Evolutionary conservation across 1,284 basidiomycete genomes (phyloP), one percentile per base, ranked within the genome.

Genomic region (Bondarzewia mesenterica): DNA sequence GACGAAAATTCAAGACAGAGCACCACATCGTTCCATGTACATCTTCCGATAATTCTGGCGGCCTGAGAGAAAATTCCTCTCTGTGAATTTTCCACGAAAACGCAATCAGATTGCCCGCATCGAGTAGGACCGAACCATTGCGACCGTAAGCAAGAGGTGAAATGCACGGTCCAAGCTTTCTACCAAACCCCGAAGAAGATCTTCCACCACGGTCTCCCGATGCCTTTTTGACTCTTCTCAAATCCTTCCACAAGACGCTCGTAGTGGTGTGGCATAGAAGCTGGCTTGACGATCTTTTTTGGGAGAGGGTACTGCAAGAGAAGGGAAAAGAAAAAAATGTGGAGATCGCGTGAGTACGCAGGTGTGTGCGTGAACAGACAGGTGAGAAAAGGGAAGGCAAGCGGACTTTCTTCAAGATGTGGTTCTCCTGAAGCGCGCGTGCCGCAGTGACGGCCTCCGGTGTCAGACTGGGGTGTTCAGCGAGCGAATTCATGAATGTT

Each of bases 141-240:
- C n/a, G 15, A 37, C 29, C 15, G 35, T 47, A 7, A 27, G 27
- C 20, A 23, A 15, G 39, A 39, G 27, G 46, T 22, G 12, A 44
- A 18, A 51, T 16, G 18, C 12, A 26, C 22, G 35, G 21, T 18
- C 14, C 27, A 14, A n/a, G 39, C n/a, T 10, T n/a, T 21, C 65
- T 73, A 86, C 84, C 83, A 87, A 50, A 88, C 71, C 38, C 77
- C 76, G 56, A 89, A 82, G 64, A 89, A 85, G 37, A 84, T 68
- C 63, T 89, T 86, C 85, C 85, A 89, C 82, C 81, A 81, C 2
- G 85, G 84, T 41, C 86, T 69, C 20, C 73, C 73, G 44, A 86
- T 83, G n/a, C 85, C 85, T 58, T 80, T 69, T 3, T 78, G 75
- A 57, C 82, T 85, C 64, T 82, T 85, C 52, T 85, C 77, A 54